phyloP scores from a whole-genome alignment of 192 early-diverging fungal genomes.

The Ambispora gerdemannii region DNA sequence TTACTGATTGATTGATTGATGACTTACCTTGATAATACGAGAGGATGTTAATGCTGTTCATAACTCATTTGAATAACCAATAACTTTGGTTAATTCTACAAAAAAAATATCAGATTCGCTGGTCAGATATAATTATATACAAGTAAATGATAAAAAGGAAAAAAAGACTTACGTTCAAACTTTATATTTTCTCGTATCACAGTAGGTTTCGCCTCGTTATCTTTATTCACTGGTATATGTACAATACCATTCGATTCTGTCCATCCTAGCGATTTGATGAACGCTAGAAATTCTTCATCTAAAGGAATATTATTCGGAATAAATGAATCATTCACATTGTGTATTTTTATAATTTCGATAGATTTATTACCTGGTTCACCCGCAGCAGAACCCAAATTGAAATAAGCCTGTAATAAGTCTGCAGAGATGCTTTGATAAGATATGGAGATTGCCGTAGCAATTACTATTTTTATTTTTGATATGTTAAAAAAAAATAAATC shows the following conservation, averaged over 20 bases:
- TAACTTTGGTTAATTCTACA: slow-evolving; percentile 29
- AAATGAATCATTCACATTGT: neutral
- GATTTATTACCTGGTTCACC: neutral
- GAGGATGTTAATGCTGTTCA: neutral
- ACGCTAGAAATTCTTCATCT: slow-evolving; percentile 59
- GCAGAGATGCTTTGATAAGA: slow-evolving; percentile 79
- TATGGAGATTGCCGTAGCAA: slow-evolving; percentile 69
- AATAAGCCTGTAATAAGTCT: slow-evolving; percentile 54
- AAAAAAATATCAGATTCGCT: neutral
- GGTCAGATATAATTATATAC: neutral
- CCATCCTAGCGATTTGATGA: slow-evolving; percentile 65
- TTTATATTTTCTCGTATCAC: slow-evolving; percentile 86
- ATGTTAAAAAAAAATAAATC: no score
- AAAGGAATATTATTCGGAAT: slow-evolving; percentile 1
- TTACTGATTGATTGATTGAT: no score
- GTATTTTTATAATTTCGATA: neutral
- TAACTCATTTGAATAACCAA: slow-evolving; percentile 29
- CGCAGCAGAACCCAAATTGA: slow-evolving; percentile 53
- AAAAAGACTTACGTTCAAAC: slow-evolving; percentile 63
- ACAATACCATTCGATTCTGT: slow-evolving; percentile 53
- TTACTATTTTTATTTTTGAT: slow-evolving; percentile 44
- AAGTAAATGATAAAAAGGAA: neutral
- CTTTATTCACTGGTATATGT: slow-evolving; percentile 72
- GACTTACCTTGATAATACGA: no score
- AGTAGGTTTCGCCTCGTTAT: slow-evolving; percentile 81